Evolutionary conservation across 176 grass and related monocot genomes (phyloP), one percentile per base, ranked within the genome.

Genomic region (Avena insularis): DNA sequence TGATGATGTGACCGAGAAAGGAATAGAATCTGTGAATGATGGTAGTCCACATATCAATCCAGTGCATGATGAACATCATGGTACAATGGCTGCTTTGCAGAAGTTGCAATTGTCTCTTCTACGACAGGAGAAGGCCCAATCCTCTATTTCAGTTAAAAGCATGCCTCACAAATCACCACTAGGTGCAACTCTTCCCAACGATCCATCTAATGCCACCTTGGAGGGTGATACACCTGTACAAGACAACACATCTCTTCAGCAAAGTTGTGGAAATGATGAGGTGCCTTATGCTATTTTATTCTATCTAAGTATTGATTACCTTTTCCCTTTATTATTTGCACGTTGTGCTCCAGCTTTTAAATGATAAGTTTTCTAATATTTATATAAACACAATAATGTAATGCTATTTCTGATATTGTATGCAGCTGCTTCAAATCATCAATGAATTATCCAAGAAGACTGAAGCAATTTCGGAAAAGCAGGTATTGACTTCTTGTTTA

Each of bases 401-500:
- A 57, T 88, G 27, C 40, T 77, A 46, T 80, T 60, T 88, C 43
- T 82, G 71, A 79, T 71, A 71, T 54, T 87, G 15, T 90, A 14
- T 87, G 77, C 90, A 98, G 96, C 79, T 98, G 62, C 79, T 88
- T 63, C 75, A 85, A 64, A 71, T 87, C 58, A 79, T 95, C 33
- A 81, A 92, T 78, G 70, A 87, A 65, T 86, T 95, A 82, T 62
- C 66, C 55, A 75, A 80, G 82, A 92, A 69, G 75, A 88, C 82
- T 4, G 36, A 79, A 77, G 79, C 82, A 88, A 78, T 90, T 87
- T 82, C 89, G 72, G 92, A 90, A 86, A 94, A 91, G 40, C 92
- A 94, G 96, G 90, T 98, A 86, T 60, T 58, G 12, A 58, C 71
- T 78, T 53, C 40, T 69, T 81, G 71, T 23, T 63, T 65, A 0